Conservation (phyloP, 495 filamentous ascomycete species). For the Cenococcum geophilum region DNA sequence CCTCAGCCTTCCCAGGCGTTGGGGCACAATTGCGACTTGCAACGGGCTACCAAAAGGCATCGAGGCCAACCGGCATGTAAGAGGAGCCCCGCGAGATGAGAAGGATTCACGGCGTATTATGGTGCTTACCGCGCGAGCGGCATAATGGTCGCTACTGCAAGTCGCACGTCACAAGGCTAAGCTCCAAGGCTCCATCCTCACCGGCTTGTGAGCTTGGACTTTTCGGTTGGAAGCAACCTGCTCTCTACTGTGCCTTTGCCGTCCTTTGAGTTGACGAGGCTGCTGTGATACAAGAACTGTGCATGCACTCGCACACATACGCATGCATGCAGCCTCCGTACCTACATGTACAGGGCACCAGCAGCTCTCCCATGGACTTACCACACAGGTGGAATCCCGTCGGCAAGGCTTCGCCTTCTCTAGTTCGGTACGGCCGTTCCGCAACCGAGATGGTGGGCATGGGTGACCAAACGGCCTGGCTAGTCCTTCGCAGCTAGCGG, state of each 20-base stretch:
- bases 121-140: constrained; percentile 10
- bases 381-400: constrained; percentile 24
- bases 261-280: neutral
- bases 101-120: constrained; percentile 1
- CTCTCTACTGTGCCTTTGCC: no score
- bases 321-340: no score
- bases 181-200: no score
- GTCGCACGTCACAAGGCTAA: constrained; percentile 26
- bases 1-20: no score
- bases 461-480: neutral
- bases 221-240: no score
- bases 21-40: no score
- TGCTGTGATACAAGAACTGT: neutral
- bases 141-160: constrained; percentile 15
- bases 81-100: neutral
- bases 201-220: constrained; percentile 22
- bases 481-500: neutral
- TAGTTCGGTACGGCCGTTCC: constrained; percentile 9
- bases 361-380: constrained; percentile 1
- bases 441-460: constrained; percentile 20
- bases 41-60: no score
- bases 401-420: constrained; percentile 9
- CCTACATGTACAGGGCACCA: no score
- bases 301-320: no score
- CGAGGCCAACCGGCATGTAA: neutral